Evolutionary conservation across 1,139 yeast genomes (phyloP).

Genomic region (Debaryomyces fabryi): DNA sequence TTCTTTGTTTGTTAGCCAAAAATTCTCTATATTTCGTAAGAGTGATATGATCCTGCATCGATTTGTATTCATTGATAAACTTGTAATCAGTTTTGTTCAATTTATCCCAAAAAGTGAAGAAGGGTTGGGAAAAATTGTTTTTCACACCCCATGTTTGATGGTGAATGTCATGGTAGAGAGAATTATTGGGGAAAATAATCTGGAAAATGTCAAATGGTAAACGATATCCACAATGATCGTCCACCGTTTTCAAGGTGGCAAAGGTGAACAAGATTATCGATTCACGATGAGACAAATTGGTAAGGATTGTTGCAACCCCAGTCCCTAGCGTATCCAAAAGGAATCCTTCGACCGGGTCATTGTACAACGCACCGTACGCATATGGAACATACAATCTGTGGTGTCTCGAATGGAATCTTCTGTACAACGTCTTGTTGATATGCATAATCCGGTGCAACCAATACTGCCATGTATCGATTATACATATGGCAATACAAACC

Average conservation of each 20-base stretch:
- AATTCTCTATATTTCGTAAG: constrained; percentile 64
- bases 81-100: constrained; percentile 71
- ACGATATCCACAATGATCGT: constrained; percentile 96
- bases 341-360: constrained; percentile 93
- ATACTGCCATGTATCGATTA: constrained; percentile 95
- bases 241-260: constrained; percentile 94
- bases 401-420: constrained; percentile 87
- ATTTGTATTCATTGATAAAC: constrained; percentile 61
- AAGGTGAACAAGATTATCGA: constrained; percentile 73
- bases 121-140: constrained; percentile 94
- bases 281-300: constrained; percentile 76
- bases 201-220: constrained; percentile 92
- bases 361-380: constrained; percentile 94
- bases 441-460: constrained; percentile 90
- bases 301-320: constrained; percentile 71
- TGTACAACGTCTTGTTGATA: constrained; percentile 71
- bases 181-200: constrained; percentile 86
- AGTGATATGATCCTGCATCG: constrained; percentile 59
- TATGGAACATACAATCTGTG: constrained; percentile 94
- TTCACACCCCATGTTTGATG: constrained; percentile 96
- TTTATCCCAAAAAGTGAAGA: constrained; percentile 91
- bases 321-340: constrained; percentile 90
- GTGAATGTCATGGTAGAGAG: constrained; percentile 95
- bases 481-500: constrained; percentile 62
- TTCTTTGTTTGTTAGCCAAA: constrained; percentile 43